Percentiles rank a stretch among this genome's conserved stretches.
These are phyloP conservation scores for Tripterygium wilfordii DNA, from an alignment of 177 flowering plant species.

Conservation along the genomic window DNA sequence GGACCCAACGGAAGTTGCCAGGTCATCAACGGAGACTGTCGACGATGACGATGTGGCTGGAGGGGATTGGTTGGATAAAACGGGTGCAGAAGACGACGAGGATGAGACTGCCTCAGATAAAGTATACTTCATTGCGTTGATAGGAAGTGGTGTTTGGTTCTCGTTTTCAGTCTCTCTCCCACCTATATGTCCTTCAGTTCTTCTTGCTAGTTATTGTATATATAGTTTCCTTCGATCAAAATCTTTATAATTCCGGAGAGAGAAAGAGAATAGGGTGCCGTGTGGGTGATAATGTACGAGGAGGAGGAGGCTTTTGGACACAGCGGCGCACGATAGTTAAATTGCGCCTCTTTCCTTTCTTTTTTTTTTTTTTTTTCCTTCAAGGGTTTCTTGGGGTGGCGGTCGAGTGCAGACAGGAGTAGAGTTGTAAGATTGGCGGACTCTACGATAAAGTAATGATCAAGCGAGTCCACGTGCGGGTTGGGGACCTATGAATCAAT, in stretches of 20 bases:
- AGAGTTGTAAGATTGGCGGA: background rate
- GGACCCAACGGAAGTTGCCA: slow-evolving; percentile 27
- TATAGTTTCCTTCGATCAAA: too few relatives aligned
- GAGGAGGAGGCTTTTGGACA: slow-evolving; percentile 10
- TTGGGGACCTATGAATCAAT: background rate
- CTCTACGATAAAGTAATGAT: too few relatives aligned
- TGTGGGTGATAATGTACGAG: slow-evolving; percentile 12
- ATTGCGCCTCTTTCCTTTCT: slow-evolving; percentile 3
- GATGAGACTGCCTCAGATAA: slow-evolving; percentile 37
- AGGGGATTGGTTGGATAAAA: slow-evolving; percentile 23
- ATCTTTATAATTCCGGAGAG: slow-evolving; percentile 9
- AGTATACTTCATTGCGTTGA: slow-evolving; percentile 27
- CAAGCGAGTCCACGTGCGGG: too few relatives aligned
- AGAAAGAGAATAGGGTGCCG: slow-evolving; percentile 5
- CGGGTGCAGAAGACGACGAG: slow-evolving; percentile 15
- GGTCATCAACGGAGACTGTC: slow-evolving; percentile 25
- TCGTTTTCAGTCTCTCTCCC: slow-evolving; percentile 3
- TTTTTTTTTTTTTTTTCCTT: background rate
- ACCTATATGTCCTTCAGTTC: too few relatives aligned
- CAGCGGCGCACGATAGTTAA: slow-evolving; percentile 14
- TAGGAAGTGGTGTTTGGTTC: background rate
- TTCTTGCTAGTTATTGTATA: background rate
- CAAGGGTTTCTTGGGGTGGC: background rate
- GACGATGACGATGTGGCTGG: slow-evolving; percentile 21
- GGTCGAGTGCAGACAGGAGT: background rate